phyloP scores from a whole-genome alignment of 495 filamentous ascomycete genomes.

The Hypoxylon intermedium region DNA sequence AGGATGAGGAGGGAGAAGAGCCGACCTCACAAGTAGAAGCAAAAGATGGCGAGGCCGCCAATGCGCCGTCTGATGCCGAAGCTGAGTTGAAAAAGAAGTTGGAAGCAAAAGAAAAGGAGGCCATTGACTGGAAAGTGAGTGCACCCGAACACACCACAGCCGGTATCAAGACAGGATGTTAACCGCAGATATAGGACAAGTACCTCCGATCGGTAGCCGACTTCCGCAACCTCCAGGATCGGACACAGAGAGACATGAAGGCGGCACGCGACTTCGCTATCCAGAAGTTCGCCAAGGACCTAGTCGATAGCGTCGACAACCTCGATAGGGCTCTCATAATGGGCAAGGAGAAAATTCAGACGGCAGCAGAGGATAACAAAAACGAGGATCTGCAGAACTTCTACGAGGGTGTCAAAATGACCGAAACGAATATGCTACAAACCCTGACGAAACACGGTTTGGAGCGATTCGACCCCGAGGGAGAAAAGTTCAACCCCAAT shows the following conservation, averaged over 20 bases:
- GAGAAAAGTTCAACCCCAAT: constrained; percentile 91
- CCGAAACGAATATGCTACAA: constrained; percentile 83
- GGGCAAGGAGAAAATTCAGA: constrained; percentile 70
- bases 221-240: constrained; percentile 95
- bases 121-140: constrained; percentile 83
- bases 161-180: constrained; percentile 20
- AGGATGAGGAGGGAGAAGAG: constrained; percentile 48
- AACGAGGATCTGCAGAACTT: constrained; percentile 78
- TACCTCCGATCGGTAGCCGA: constrained; percentile 92
- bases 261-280: constrained; percentile 89
- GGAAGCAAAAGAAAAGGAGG: constrained; percentile 83
- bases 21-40: constrained; percentile 43
- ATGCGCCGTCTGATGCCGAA: constrained; percentile 39
- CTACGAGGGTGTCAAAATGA: constrained; percentile 92
- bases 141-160: constrained; percentile 5
- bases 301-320: constrained; percentile 94
- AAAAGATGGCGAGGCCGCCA: constrained; percentile 36
- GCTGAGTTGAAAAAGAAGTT: constrained; percentile 68
- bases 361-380: constrained; percentile 59
- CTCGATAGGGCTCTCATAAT: constrained; percentile 93
- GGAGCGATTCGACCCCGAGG: constrained; percentile 82
- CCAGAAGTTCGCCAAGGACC: constrained; percentile 90
- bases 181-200: constrained; percentile 70
- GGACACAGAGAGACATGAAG: constrained; percentile 89
- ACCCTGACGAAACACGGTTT: constrained; percentile 94